phyloP scores from a whole-genome alignment of 345 rosid species.

The Bruguiera sexangula region DNA sequence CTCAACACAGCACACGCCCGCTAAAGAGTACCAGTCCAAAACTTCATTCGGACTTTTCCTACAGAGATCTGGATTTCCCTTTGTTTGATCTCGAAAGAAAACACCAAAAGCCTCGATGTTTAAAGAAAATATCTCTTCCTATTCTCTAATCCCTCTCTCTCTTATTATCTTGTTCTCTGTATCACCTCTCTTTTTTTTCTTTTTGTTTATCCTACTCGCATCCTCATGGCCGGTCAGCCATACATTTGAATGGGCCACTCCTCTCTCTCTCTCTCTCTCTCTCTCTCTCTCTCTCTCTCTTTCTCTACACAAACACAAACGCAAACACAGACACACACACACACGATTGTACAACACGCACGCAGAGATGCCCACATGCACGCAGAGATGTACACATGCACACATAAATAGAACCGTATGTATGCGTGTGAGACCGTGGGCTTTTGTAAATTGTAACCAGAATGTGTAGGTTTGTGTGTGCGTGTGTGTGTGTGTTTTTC shows the following conservation, averaged over 20 bases:
- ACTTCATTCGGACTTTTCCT: constrained; percentile 41
- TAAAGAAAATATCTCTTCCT: constrained; percentile 26
- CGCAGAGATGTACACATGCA: neutral
- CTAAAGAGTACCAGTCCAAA: constrained; percentile 25
- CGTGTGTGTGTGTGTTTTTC: constrained; percentile 6
- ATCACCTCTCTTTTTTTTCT: neutral
- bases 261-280: neutral
- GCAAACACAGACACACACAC: neutral
- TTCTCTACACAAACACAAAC: neutral
- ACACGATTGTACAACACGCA: neutral
- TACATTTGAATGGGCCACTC: constrained; percentile 15
- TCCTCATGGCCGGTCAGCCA: constrained; percentile 15
- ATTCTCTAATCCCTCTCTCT: neutral
- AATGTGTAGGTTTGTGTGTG: constrained; percentile 17
- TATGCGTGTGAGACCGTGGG: neutral
- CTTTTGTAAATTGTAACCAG: constrained; percentile 4
- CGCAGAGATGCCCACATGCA: neutral
- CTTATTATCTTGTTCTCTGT: constrained; percentile 20
- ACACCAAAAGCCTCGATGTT: constrained; percentile 32
- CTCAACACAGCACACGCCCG: constrained; percentile 19
- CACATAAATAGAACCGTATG: neutral
- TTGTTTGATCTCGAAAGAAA: constrained; percentile 41
- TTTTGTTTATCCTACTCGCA: neutral
- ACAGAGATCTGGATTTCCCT: constrained; percentile 41
- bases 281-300: constrained; percentile 5